phyloP scores from a whole-genome alignment of 192 early-diverging fungal species.

The Podila epigama region DNA sequence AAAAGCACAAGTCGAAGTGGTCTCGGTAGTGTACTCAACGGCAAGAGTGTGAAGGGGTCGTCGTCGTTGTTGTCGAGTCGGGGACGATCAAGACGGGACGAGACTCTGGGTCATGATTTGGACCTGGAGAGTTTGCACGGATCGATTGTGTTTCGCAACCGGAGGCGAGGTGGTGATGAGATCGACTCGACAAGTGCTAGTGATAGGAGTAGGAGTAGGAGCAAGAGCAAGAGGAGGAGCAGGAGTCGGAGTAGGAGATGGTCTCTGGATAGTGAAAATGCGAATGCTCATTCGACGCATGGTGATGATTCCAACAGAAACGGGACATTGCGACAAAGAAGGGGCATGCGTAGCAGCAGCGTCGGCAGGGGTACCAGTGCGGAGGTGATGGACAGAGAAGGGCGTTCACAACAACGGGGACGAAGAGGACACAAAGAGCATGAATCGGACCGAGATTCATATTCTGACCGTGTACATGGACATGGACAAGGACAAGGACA shows the following conservation, averaged over 20 bases:
- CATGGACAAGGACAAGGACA: background rate
- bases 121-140: constrained; percentile 46
- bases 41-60: background rate
- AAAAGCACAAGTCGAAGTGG: constrained; percentile 16
- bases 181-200: too few species aligned
- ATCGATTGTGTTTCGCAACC: constrained; percentile 36
- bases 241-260: constrained; percentile 6
- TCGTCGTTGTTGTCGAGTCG: too few species aligned
- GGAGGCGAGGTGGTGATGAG: background rate
- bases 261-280: too few species aligned
- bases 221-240: constrained; percentile 4
- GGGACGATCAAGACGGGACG: background rate
- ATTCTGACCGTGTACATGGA: too few species aligned
- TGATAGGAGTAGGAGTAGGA: background rate
- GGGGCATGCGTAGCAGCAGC: too few species aligned
- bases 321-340: too few species aligned
- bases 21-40: constrained; percentile 9
- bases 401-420: background rate
- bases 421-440: constrained; percentile 6
- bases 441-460: background rate
- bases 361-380: too few species aligned
- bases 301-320: too few species aligned
- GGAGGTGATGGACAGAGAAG: background rate
- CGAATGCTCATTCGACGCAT: background rate
- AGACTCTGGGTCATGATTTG: constrained; percentile 20